Evolutionary conservation across 345 rosid genomes (phyloP).

Genomic region (Euphorbia lathyris): DNA sequence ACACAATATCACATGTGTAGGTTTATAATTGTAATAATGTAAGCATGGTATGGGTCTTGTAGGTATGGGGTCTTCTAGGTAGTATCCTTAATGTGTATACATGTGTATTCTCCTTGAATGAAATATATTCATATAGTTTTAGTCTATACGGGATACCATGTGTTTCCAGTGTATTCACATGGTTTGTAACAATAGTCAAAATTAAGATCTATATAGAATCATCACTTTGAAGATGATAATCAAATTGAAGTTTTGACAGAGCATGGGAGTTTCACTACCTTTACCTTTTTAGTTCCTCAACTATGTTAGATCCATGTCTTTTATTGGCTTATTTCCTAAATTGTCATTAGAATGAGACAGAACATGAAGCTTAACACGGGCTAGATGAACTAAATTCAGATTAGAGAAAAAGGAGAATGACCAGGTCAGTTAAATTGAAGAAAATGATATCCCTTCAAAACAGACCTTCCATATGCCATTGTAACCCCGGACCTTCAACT

Average conservation of each 20-base stretch:
- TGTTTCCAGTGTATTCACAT: too few relatives aligned
- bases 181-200: too few relatives aligned
- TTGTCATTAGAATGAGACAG: not conserved
- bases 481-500: slow-evolving; percentile 64
- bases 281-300: not conserved
- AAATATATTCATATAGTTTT: too few relatives aligned
- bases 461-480: slow-evolving; percentile 83
- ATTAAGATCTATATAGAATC: not conserved
- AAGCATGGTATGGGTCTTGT: too few relatives aligned
- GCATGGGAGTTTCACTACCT: not conserved
- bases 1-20: not conserved
- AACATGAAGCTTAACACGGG: too few relatives aligned
- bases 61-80: too few relatives aligned
- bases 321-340: not conserved
- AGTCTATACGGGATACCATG: too few relatives aligned
- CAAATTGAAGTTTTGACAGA: not conserved
- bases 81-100: too few relatives aligned
- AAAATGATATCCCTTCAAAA: not conserved
- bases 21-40: too few relatives aligned
- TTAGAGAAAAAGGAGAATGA: not conserved
- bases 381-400: not conserved
- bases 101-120: too few relatives aligned
- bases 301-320: not conserved
- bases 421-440: not conserved
- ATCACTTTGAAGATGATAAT: not conserved